phyloP scores from a whole-genome alignment of 306 rosid species.

The Leucaena leucocephala region DNA sequence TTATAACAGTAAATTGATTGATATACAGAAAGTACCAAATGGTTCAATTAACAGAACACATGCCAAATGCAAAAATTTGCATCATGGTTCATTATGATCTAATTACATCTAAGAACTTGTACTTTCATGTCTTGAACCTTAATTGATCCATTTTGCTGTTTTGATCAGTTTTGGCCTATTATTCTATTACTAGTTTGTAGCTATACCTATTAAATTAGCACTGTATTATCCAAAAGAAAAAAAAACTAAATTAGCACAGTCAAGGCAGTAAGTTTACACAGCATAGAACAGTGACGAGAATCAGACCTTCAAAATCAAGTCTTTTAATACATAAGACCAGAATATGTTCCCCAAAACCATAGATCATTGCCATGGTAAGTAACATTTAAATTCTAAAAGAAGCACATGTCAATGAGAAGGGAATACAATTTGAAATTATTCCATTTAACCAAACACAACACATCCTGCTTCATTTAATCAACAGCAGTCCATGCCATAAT shows the following conservation, averaged over 20 bases:
- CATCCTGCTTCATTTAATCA: slow-evolving; percentile 15
- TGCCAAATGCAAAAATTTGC: background rate
- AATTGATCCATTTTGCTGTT: background rate
- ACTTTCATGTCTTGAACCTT: background rate
- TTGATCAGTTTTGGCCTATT: background rate
- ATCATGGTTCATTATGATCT: background rate
- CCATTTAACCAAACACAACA: background rate
- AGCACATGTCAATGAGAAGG: background rate
- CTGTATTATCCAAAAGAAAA: background rate
- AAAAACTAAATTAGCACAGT: background rate
- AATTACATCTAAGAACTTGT: slow-evolving; percentile 14
- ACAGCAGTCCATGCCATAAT: background rate
- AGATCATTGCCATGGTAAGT: background rate
- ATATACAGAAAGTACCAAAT: background rate
- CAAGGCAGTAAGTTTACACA: background rate
- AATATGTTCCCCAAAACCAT: background rate
- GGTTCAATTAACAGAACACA: background rate
- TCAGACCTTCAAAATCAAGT: background rate
- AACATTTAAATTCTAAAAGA: background rate
- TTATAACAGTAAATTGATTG: slow-evolving; percentile 8
- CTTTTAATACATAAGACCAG: background rate
- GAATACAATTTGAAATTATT: background rate
- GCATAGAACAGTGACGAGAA: background rate
- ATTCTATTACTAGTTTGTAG: background rate
- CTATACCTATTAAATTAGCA: slow-evolving; percentile 20